phyloP scores from a whole-genome alignment of 1,139 yeast genomes.

The Saccharomycopsis hybrid region DNA sequence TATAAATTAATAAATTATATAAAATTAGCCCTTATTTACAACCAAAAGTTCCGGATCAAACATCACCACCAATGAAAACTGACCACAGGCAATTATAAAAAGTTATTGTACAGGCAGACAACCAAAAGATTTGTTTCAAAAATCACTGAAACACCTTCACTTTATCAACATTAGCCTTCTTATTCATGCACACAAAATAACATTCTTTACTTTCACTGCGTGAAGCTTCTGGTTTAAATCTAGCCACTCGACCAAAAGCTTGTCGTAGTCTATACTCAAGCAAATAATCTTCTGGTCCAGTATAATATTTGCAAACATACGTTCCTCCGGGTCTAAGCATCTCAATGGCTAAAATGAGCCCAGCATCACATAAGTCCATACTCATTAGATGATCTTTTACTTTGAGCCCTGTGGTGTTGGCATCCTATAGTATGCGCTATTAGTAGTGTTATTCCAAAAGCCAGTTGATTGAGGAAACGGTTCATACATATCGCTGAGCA shows the following conservation, averaged over 20 bases:
- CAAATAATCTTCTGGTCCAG: conserved; percentile 61
- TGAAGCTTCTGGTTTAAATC: conserved; percentile 56
- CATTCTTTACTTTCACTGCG: conserved; percentile 59
- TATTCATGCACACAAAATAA: conserved; percentile 60
- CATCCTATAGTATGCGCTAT: conserved; percentile 73
- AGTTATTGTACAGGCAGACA: no score
- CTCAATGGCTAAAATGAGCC: conserved; percentile 67
- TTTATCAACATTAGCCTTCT: no score
- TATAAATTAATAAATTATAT: no score
- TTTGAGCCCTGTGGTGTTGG: conserved; percentile 60
- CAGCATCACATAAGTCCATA: conserved; percentile 86
- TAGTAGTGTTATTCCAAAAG: conserved; percentile 66
- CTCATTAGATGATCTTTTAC: conserved; percentile 57
- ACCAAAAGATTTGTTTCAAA: no score
- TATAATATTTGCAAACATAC: conserved; percentile 65
- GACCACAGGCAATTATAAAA: no score
- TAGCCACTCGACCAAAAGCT: conserved; percentile 52
- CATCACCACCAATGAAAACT: no score
- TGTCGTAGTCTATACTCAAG: conserved; percentile 49
- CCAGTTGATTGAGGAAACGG: conserved; percentile 64
- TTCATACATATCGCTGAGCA: conserved; percentile 82
- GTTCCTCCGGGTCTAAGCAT: conserved; percentile 62
- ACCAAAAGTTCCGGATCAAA: no score
- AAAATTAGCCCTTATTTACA: no score
- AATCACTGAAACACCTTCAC: no score